A percentile compares a stretch with the other conserved stretches of the same genome.
phyloP scores from a whole-genome alignment of 2,329 filamentous ascomycete species.

The Colletotrichum tropicicola region DNA sequence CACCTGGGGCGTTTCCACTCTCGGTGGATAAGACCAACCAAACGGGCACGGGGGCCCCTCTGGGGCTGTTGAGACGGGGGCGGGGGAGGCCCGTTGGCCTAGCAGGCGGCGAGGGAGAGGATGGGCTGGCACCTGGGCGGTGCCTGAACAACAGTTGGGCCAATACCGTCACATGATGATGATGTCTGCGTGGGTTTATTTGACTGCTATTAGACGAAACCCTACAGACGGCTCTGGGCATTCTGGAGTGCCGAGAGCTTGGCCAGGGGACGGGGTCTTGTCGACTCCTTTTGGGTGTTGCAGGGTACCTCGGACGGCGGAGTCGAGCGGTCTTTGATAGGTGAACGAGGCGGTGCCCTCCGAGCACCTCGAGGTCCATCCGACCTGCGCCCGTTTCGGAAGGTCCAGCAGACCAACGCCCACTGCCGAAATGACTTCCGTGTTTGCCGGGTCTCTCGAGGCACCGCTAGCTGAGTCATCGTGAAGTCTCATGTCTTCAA shows the following conservation, averaged over 20 bases:
- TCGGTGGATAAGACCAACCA: conserved; percentile 25
- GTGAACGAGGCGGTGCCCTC: conserved; percentile 24
- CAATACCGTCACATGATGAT: conserved; percentile 10
- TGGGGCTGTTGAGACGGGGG: conserved; percentile 13
- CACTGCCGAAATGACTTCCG: background rate
- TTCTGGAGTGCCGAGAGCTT: background rate
- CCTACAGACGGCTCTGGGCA: background rate
- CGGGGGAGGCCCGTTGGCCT: conserved; percentile 12
- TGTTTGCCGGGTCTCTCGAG: conserved; percentile 6
- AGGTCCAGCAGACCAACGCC: conserved; percentile 5
- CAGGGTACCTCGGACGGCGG: background rate
- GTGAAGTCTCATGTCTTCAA: background rate
- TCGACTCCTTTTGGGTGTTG: too few relatives aligned
- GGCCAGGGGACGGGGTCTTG: too few relatives aligned
- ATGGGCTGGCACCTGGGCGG: background rate
- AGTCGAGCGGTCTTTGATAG: conserved; percentile 10
- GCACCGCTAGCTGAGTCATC: conserved; percentile 9
- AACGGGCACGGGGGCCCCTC: conserved; percentile 18
- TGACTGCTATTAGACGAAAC: conserved; percentile 1
- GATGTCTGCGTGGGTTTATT: conserved; percentile 14
- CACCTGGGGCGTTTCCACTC: conserved; percentile 14
- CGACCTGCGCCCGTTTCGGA: conserved; percentile 15
- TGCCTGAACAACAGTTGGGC: background rate
- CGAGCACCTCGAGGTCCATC: background rate
- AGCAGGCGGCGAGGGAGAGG: background rate